These are phyloP conservation scores for Guyanaporus albipodus DNA, from an alignment of 768 basidiomycete genomes.

Conservation along the genomic window DNA sequence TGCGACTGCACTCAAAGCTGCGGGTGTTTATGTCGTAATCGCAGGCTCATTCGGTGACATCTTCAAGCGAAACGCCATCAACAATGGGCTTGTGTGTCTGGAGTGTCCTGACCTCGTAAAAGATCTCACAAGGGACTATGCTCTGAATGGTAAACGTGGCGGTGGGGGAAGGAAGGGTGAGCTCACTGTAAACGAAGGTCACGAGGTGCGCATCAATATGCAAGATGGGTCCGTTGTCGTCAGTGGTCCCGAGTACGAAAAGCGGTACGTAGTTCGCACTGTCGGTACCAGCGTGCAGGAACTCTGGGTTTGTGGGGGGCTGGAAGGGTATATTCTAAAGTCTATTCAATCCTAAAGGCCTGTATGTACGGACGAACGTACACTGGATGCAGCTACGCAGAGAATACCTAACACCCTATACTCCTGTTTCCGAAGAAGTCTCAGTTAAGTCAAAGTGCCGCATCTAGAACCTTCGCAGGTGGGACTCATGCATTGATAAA, in stretches of 20 bases:
- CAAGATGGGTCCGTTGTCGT: conserved; percentile 66
- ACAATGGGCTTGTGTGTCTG: conserved; percentile 94
- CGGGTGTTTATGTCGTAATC: conserved; percentile 88
- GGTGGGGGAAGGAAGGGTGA: conserved; percentile 79
- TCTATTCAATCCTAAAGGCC: conserved; percentile 53
- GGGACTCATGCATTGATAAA: too few relatives aligned
- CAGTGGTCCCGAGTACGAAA: conserved; percentile 37
- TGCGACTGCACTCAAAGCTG: conserved; percentile 92
- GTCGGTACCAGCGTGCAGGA: conserved; percentile 96
- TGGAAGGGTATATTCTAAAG: conserved; percentile 90
- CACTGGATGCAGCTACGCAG: too few relatives aligned
- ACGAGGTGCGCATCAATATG: conserved; percentile 65
- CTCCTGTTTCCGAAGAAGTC: too few relatives aligned
- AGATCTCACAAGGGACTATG: conserved; percentile 75
- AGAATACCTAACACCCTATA: too few relatives aligned
- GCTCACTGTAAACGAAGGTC: conserved; percentile 74
- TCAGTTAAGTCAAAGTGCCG: too few relatives aligned
- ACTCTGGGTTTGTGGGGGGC: conserved; percentile 91
- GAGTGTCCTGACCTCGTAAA: conserved; percentile 87
- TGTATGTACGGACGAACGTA: too few relatives aligned
- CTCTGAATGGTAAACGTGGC: conserved; percentile 69
- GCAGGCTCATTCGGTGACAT: conserved; percentile 99
- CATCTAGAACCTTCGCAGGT: neutral
- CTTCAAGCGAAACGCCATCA: conserved; percentile 98
- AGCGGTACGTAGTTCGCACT: conserved; percentile 62